These are phyloP conservation scores for Leishmania aethiopica DNA, from an alignment of 208 protist genomes.

Conservation along the genomic window DNA sequence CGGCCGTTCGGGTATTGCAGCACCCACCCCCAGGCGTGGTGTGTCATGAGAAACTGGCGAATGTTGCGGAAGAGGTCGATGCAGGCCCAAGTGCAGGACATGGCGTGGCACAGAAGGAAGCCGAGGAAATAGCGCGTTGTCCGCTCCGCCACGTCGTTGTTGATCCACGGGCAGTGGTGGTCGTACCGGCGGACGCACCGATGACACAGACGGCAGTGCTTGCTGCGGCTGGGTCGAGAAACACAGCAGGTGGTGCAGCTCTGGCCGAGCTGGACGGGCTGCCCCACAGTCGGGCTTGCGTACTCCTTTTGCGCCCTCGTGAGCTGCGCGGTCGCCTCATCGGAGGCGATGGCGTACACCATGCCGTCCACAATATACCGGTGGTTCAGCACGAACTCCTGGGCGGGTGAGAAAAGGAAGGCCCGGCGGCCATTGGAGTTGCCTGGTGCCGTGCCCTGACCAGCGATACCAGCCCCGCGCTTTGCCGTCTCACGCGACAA, in stretches of 20 bases:
- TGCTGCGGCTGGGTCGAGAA: conserved; percentile 89
- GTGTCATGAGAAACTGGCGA: conserved; percentile 52
- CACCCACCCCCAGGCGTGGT: conserved; percentile 69
- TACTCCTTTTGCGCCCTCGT: conserved; percentile 14
- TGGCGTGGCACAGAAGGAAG: conserved; percentile 87
- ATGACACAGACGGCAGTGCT: conserved; percentile 94
- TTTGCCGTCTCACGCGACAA: background rate
- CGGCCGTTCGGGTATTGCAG: conserved; percentile 33
- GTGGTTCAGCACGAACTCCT: conserved; percentile 65
- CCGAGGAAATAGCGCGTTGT: conserved; percentile 92
- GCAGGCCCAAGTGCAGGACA: conserved; percentile 85
- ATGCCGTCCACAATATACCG: conserved; percentile 84
- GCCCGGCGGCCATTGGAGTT: background rate
- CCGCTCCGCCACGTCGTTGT: conserved; percentile 96
- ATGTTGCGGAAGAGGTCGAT: conserved; percentile 65
- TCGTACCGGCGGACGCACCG: conserved; percentile 95
- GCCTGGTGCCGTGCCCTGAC: background rate
- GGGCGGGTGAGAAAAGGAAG: conserved; percentile 40
- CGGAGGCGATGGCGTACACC: conserved; percentile 49
- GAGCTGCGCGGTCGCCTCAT: conserved; percentile 18
- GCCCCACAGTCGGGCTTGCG: conserved; percentile 3
- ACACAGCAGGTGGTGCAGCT: conserved; percentile 76
- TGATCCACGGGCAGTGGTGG: conserved; percentile 98
- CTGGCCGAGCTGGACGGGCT: conserved; percentile 35
- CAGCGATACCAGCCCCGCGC: background rate